Percentiles rank a stretch among this genome's conserved stretches.
phyloP scores from a whole-genome alignment of 768 basidiomycete species.

The Tricholoma furcatifolium region DNA sequence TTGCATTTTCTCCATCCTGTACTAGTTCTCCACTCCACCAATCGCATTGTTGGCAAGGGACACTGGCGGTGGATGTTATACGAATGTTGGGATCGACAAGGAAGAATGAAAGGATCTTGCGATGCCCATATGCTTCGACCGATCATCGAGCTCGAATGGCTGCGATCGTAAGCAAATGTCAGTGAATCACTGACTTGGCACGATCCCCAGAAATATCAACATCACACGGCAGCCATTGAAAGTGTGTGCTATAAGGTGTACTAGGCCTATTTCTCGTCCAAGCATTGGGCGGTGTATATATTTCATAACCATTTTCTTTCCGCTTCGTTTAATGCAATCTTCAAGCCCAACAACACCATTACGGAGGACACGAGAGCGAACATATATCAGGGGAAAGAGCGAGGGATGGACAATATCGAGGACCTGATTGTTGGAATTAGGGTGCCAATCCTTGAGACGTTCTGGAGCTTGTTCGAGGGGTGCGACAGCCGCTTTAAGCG shows the following conservation, averaged over 20 bases:
- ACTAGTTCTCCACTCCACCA: constrained; percentile 21
- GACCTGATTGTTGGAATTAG: constrained; percentile 34
- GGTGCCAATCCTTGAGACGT: constrained; percentile 40
- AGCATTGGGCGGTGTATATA: not conserved
- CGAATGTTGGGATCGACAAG: constrained; percentile 20
- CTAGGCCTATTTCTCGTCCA: not conserved
- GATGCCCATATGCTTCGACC: constrained; percentile 11
- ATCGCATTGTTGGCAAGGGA: constrained; percentile 25
- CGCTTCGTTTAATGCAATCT: constrained; percentile 14
- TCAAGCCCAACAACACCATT: constrained; percentile 9
- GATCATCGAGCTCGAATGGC: constrained; percentile 11
- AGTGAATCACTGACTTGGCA: constrained; percentile 20
- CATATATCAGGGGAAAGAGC: constrained; percentile 35
- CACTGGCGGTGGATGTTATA: constrained; percentile 24
- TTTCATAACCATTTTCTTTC: not conserved
- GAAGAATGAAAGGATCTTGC: constrained; percentile 18
- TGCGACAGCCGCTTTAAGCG: constrained; percentile 17
- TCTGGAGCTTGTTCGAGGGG: constrained; percentile 32
- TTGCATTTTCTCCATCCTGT: not conserved
- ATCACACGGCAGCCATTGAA: constrained; percentile 27
- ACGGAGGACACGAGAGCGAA: constrained; percentile 18
- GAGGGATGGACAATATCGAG: constrained; percentile 44
- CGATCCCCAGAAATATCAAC: constrained; percentile 23
- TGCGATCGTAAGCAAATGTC: no score
- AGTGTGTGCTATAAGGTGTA: not conserved